These are phyloP conservation scores for Didymella pinodella DNA, from an alignment of 2,329 filamentous ascomycete species.

Conservation along the genomic window DNA sequence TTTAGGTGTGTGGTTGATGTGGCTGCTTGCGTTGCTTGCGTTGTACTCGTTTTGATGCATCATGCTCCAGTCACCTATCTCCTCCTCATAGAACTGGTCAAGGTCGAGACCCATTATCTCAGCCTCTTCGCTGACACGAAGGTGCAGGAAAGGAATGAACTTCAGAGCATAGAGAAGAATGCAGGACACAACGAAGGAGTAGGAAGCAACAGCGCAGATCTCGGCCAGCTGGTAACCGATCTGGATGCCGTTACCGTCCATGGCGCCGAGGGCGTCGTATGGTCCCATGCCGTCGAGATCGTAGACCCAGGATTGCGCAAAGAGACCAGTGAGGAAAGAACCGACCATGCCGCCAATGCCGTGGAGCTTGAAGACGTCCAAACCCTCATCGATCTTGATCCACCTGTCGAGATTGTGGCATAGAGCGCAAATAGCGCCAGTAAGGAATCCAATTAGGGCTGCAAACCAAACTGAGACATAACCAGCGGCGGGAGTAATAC, in stretches of 20 bases:
- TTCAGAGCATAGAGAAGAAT: slow-evolving; percentile 62
- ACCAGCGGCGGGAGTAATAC: slow-evolving; percentile 65
- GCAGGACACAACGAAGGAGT: slow-evolving; percentile 62
- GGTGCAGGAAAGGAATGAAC: slow-evolving; percentile 62
- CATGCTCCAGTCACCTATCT: slow-evolving; percentile 62
- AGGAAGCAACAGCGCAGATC: slow-evolving; percentile 61
- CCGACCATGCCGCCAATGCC: slow-evolving; percentile 66
- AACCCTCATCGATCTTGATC: slow-evolving; percentile 64
- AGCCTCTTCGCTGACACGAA: slow-evolving; percentile 63
- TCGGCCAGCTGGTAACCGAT: slow-evolving; percentile 65
- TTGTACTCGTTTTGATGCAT: slow-evolving; percentile 40
- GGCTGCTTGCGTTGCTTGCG: slow-evolving; percentile 28
- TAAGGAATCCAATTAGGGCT: slow-evolving; percentile 65
- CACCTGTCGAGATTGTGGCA: slow-evolving; percentile 62
- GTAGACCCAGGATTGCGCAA: slow-evolving; percentile 59
- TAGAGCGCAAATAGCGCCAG: slow-evolving; percentile 59
- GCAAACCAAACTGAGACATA: slow-evolving; percentile 63
- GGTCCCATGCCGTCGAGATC: slow-evolving; percentile 60
- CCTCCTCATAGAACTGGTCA: slow-evolving; percentile 65
- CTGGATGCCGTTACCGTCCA: slow-evolving; percentile 65
- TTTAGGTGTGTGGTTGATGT: slow-evolving; percentile 12
- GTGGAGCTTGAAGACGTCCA: slow-evolving; percentile 68
- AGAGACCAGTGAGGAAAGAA: slow-evolving; percentile 66
- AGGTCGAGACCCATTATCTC: slow-evolving; percentile 64
- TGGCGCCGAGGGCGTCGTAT: slow-evolving; percentile 55